Evolutionary conservation across 2,329 filamentous ascomycete genomes (phyloP).

Genomic region (Tolypocladium ovalisporum): DNA sequence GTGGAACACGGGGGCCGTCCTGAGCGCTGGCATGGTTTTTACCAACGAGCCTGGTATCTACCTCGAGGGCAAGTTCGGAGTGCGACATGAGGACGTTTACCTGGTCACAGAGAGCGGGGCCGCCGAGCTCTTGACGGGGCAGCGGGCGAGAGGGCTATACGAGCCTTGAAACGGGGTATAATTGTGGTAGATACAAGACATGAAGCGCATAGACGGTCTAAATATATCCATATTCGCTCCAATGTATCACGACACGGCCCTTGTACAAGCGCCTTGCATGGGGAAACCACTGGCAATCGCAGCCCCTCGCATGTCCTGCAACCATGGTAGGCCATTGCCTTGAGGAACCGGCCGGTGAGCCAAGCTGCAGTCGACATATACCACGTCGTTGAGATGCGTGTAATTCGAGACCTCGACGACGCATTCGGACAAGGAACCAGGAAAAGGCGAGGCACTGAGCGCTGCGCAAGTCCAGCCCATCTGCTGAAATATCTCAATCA

Average conservation of each 20-base stretch:
- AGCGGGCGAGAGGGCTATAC: slow-evolving; percentile 39
- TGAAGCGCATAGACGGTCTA: neutral
- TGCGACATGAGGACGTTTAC: slow-evolving; percentile 52
- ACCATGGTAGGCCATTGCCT: slow-evolving; percentile 15
- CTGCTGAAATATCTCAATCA: slow-evolving; percentile 24
- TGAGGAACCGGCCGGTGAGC: slow-evolving; percentile 18
- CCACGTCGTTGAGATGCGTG: slow-evolving; percentile 18
- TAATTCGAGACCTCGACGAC: slow-evolving; percentile 19
- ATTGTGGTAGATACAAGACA: neutral
- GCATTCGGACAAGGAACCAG: slow-evolving; percentile 17
- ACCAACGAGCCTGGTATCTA: slow-evolving; percentile 56
- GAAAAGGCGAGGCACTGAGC: slow-evolving; percentile 23
- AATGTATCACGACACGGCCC: neutral
- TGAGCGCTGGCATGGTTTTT: slow-evolving; percentile 50
- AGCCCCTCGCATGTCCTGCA: slow-evolving; percentile 17
- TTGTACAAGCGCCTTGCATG: neutral
- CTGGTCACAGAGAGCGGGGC: slow-evolving; percentile 41
- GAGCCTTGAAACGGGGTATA: slow-evolving; percentile 27
- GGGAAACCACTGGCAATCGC: slow-evolving; percentile 24
- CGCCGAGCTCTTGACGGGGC: slow-evolving; percentile 44
- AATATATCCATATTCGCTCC: no score
- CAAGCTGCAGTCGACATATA: slow-evolving; percentile 22
- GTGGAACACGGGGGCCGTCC: slow-evolving; percentile 36
- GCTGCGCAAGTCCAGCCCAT: slow-evolving; percentile 26
- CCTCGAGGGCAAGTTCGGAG: slow-evolving; percentile 46